Percentiles rank a stretch among this genome's conserved stretches.
Conservation (phyloP, 2,329 filamentous ascomycete genomes). For the Nannizzia gypsea region DNA sequence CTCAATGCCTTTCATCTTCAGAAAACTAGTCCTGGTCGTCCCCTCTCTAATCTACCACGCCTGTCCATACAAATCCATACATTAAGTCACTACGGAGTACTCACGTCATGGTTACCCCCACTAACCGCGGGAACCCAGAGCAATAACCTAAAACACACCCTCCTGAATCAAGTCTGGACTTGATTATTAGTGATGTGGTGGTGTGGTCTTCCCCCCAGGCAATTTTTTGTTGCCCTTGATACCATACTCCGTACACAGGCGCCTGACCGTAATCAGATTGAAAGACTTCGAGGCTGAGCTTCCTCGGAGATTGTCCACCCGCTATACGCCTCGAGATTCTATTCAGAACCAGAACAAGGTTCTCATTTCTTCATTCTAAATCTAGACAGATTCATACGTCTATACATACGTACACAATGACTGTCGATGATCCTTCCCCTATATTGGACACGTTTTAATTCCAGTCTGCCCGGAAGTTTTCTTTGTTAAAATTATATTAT, state of each 20-base stretch:
- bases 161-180: neutral
- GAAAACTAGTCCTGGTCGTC: neutral
- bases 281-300: neutral
- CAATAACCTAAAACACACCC: neutral
- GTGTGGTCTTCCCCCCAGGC: neutral
- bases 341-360: constrained; percentile 6
- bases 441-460: neutral
- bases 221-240: neutral
- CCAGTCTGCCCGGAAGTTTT: neutral
- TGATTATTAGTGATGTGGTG: neutral
- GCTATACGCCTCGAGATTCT: neutral
- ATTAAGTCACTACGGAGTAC: neutral
- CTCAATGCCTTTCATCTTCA: neutral
- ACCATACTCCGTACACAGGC: neutral
- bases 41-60: neutral
- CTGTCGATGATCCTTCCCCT: neutral
- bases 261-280: neutral
- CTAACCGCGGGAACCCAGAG: neutral
- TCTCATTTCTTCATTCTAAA: neutral
- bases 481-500: neutral
- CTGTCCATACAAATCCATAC: neutral
- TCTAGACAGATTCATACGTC: neutral
- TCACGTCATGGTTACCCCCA: constrained; percentile 1
- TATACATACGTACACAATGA: neutral
- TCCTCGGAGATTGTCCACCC: constrained; percentile 4